These are phyloP conservation scores for Xylaria sp. DNA, from an alignment of 2,329 filamentous ascomycete species.

Conservation along the genomic window DNA sequence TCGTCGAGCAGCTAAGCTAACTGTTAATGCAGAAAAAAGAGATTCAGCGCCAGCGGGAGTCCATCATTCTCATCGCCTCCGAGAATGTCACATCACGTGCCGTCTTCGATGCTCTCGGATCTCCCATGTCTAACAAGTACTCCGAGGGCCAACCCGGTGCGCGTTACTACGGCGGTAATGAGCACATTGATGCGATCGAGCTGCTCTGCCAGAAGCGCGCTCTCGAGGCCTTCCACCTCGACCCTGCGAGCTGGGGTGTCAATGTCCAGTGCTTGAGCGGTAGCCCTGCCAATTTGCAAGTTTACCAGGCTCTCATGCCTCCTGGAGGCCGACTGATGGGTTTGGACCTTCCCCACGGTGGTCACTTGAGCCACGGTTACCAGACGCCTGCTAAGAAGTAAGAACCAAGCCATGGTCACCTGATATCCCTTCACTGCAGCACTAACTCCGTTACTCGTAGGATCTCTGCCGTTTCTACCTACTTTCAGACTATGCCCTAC, in stretches of 20 bases:
- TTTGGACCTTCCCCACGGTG: constrained; percentile 91
- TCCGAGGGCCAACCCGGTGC: constrained; percentile 98
- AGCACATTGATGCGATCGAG: constrained; percentile 98
- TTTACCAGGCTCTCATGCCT: constrained; percentile 97
- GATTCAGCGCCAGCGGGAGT: constrained; percentile 96
- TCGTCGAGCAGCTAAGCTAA: not conserved
- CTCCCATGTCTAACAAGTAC: constrained; percentile 98
- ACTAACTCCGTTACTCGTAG: constrained; percentile 52
- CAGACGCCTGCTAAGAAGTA: constrained; percentile 90
- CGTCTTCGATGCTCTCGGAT: constrained; percentile 96
- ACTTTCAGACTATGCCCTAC: constrained; percentile 99
- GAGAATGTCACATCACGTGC: constrained; percentile 99
- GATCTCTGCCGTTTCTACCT: constrained; percentile 97
- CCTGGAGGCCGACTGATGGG: constrained; percentile 97
- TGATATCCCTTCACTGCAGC: not conserved
- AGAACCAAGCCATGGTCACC: constrained; percentile 57
- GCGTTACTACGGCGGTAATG: constrained; percentile 98
- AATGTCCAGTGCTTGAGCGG: constrained; percentile 96
- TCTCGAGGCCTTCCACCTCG: constrained; percentile 88
- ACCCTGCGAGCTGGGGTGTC: constrained; percentile 93
- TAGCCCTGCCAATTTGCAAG: constrained; percentile 95
- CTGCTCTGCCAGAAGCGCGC: constrained; percentile 93
- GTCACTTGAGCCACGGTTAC: constrained; percentile 96
- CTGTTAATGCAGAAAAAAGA: constrained; percentile 76
- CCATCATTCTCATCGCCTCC: constrained; percentile 97